Conservation (phyloP, 345 rosid genomes). For the Nasturtium officinale region DNA sequence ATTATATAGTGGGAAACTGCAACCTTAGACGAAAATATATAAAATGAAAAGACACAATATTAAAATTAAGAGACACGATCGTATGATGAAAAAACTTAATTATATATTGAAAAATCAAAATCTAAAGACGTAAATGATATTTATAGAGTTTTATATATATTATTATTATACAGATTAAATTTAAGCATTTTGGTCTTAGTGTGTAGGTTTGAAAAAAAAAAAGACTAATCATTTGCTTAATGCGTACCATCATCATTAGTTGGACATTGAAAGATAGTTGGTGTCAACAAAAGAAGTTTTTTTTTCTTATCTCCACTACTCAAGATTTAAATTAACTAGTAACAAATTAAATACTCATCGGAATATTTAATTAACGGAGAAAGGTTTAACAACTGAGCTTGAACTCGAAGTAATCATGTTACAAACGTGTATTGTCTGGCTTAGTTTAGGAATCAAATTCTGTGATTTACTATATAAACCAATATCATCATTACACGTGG, state of each 20-base stretch:
- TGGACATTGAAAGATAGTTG: slow-evolving; percentile 1
- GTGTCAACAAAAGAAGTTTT: neutral
- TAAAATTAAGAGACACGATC: no score
- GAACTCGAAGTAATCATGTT: slow-evolving; percentile 31
- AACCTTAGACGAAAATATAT: no score
- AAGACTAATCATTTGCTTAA: neutral
- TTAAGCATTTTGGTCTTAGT: neutral
- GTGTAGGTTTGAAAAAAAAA: neutral
- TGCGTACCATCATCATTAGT: slow-evolving; percentile 1
- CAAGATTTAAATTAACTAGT: neutral
- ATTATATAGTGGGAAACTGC: no score
- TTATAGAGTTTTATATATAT: no score
- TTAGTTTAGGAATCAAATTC: slow-evolving; percentile 7
- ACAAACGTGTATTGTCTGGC: neutral
- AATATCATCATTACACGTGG: slow-evolving; percentile 8
- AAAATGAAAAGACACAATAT: no score
- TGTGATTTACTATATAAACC: neutral
- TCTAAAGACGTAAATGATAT: no score
- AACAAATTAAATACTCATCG: neutral
- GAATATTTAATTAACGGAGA: neutral
- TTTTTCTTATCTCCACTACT: neutral
- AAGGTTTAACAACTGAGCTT: neutral
- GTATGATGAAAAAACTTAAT: no score
- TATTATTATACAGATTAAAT: no score
- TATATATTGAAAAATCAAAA: no score